Evolutionary conservation across 202 grass and related monocot genomes (phyloP).

Genomic region (Zizania palustris): DNA sequence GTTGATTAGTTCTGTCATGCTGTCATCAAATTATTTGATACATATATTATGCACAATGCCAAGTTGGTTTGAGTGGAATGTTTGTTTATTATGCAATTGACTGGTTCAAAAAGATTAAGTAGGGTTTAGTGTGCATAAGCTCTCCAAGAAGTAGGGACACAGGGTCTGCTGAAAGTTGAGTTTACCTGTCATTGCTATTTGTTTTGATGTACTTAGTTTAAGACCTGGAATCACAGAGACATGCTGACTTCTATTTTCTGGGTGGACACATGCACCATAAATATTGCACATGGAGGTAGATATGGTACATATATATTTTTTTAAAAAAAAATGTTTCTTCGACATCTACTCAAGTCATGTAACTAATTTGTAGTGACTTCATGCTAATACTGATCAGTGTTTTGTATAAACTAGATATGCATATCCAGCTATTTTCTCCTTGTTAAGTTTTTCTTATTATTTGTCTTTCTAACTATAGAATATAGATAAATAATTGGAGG

Average conservation of each 20-base stretch:
- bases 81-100: slow-evolving; percentile 18
- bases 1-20: slow-evolving; percentile 19
- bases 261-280: slow-evolving; percentile 4
- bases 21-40: neutral
- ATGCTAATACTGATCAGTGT: neutral
- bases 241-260: slow-evolving; percentile 22
- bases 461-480: neutral
- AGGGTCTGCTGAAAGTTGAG: slow-evolving; percentile 13
- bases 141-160: neutral
- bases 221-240: neutral
- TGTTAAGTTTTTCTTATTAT: neutral
- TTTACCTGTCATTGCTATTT: neutral
- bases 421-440: neutral
- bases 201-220: slow-evolving; percentile 3
- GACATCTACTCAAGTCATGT: neutral
- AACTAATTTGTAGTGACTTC: neutral
- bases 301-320: slow-evolving; percentile 3
- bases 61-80: neutral
- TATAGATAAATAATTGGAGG: neutral
- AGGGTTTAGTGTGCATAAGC: neutral
- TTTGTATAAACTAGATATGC: slow-evolving; percentile 17
- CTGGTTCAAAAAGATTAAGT: slow-evolving; percentile 2
- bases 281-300: neutral
- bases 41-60: neutral
- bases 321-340: neutral